Base-by-base conservation (phyloP, 2,329 filamentous ascomycete species). In the Cryphonectria radicalis region DNA sequence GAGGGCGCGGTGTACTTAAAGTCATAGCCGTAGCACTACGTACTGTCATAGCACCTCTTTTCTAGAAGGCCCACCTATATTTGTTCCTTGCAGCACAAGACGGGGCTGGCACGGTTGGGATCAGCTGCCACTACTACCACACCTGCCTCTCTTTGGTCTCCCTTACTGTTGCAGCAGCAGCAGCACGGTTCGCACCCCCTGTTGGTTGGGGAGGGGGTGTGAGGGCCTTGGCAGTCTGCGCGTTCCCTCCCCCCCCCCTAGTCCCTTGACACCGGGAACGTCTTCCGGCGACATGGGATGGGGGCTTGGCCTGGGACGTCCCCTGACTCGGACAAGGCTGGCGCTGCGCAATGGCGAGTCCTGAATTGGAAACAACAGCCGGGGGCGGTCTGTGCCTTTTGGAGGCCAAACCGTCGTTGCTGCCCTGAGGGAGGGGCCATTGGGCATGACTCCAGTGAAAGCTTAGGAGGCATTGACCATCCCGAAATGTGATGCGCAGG, bases 221-320 rank as follows among this genome's bases (percentile, higher is more conserved):
- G 43, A 50, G 25, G 46, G 63, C 57, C 43, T 50, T 59, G 65
- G 69, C 57, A 37, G 28, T 40, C 11, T 50, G 59, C 60, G 43
- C 57, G n/a, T n/a, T 13, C 42, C 17, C 42, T 22, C 6, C 17
- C 42, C 6, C 17, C 42, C 55, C 35, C 69, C 69, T 43, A 63
- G 66, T 68, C 69, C 22, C 65, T 59, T 69, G 66, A 65, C 53
- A 66, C 70, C 70, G 70, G 70, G 63, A 63, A 32, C 19, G 55
- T 19, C 57, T 72, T 66, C 70, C 70, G 70, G 67, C 63, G 67
- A 69, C 67, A 72, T 63, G 70, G 67, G 50, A 62, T 63, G 50
- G 57, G 57, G 67, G 50, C 22, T 42, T n/a, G 19, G 22, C 43
- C 32, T 46, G 22, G 42, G 42, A n/a, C 13, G 3, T n/a, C 70